Evolutionary conservation across 306 rosid species (phyloP), one percentile per base, ranked within the genome.

Genomic region (Fagus crenata): DNA sequence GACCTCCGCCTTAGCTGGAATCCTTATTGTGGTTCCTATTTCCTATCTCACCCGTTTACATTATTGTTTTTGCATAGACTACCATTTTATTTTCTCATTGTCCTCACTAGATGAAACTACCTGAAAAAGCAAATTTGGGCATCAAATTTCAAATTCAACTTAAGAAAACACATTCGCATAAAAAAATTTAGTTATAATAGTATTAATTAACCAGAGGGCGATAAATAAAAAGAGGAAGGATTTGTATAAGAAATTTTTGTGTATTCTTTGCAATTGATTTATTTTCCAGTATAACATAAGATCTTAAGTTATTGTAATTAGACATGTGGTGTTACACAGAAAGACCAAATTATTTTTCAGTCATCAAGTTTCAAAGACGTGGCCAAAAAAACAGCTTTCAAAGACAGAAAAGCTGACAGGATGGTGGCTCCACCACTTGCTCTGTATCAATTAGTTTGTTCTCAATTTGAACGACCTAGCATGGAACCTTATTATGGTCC

Each of bases 401-500:
- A 40, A 46, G 73, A 40, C 59, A 74, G 72, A 46, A 59, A 75
- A 67, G 55, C 75, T 3, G 75, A 70, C 70, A 67, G 22, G 60
- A 37, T 14, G 13, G 1, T 33, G 72, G 72, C 49, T 37, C 76
- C 46, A 53, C 85, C 39, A 9, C 69, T 0, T 0, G 75, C 69
- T 63, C 64, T 39, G 7, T 53, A 41, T 78, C 76, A 60, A 56
- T 9, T 39, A 31, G 54, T 70, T 42, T 78, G 69, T 69, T 81
- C 71, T 37, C 56, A 40, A 11, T 42, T 36, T 1, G 71, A 53
- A 53, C 71, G 43, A 67, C 55, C 68, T 15, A 31, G 37, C 79
- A 75, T 12, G 74, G 42, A 35, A 12, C 13, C 79, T 60, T 72
- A 54, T 77, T 42, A 11, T 67, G 84, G 63, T 68, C 61, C 53